These are phyloP conservation scores for Boletus semigastroideus DNA, from an alignment of 1,284 basidiomycete genomes.

Conservation along the genomic window DNA sequence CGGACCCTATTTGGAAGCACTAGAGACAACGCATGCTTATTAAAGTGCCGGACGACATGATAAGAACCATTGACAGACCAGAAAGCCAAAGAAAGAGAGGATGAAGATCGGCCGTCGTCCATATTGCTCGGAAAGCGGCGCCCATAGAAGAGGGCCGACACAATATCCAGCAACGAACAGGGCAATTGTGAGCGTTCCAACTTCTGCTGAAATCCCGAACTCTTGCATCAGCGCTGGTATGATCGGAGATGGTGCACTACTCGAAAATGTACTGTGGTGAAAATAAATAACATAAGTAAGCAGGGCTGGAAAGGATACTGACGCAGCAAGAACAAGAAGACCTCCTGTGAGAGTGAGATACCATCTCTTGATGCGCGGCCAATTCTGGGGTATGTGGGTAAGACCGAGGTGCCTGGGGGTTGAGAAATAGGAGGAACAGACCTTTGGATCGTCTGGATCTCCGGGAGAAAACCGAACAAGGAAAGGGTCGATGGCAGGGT, in stretches of 20 bases:
- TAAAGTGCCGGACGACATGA: neutral
- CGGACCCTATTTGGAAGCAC: constrained; percentile 66
- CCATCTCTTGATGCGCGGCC: constrained; percentile 58
- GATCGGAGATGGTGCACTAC: constrained; percentile 54
- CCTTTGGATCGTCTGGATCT: constrained; percentile 40
- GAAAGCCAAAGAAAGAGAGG: constrained; percentile 63
- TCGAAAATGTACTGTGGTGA: constrained; percentile 54
- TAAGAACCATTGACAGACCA: constrained; percentile 33
- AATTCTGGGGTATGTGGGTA: constrained; percentile 45
- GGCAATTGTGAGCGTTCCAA: constrained; percentile 46
- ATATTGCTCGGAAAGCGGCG: constrained; percentile 52
- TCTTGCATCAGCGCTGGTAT: constrained; percentile 45
- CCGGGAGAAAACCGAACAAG: constrained; percentile 33
- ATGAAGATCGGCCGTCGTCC: constrained; percentile 70
- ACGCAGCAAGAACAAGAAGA: constrained; percentile 69
- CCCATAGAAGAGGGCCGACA: constrained; percentile 66
- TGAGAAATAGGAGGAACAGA: constrained; percentile 5
- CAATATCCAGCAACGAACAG: constrained; percentile 59
- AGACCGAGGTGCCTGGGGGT: neutral
- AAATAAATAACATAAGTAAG: constrained; percentile 9
- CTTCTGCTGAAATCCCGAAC: constrained; percentile 58
- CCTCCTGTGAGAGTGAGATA: constrained; percentile 62
- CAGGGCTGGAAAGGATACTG: constrained; percentile 20
- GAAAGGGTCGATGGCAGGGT: constrained; percentile 23
- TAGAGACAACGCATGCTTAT: constrained; percentile 14